Percentiles rank a stretch among this genome's conserved stretches.
Evolutionary conservation across 495 filamentous ascomycete genomes (phyloP).

Genomic region (Talaromyces borbonicus): DNA sequence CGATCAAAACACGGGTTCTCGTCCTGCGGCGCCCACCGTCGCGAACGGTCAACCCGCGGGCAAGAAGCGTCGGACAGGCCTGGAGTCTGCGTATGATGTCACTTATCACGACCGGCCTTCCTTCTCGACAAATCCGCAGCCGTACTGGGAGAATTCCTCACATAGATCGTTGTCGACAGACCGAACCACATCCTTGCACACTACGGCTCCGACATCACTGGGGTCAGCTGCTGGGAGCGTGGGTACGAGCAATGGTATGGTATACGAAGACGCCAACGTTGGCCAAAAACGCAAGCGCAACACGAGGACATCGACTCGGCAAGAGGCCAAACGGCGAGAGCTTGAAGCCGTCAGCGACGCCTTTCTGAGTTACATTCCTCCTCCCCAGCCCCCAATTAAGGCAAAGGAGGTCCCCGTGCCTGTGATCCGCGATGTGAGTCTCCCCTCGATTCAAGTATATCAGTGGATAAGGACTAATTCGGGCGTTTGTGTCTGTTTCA

Average conservation of each 20-base stretch:
- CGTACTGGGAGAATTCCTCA: slow-evolving; percentile 52
- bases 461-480: neutral
- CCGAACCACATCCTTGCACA: slow-evolving; percentile 75
- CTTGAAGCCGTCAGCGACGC: slow-evolving; percentile 57
- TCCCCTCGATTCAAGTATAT: neutral
- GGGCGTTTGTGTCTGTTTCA: slow-evolving; percentile 12
- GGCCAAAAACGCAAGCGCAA: slow-evolving; percentile 84
- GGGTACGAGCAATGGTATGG: slow-evolving; percentile 43
- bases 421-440: slow-evolving; percentile 70
- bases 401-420: slow-evolving; percentile 81
- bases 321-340: slow-evolving; percentile 70
- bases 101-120: slow-evolving; percentile 50
- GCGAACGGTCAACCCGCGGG: slow-evolving; percentile 40
- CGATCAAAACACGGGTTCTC: slow-evolving; percentile 30
- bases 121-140: slow-evolving; percentile 64
- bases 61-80: slow-evolving; percentile 55
- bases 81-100: slow-evolving; percentile 54
- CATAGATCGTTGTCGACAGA: slow-evolving; percentile 70
- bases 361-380: slow-evolving; percentile 71
- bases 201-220: slow-evolving; percentile 84
- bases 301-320: slow-evolving; percentile 64
- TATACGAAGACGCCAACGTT: slow-evolving; percentile 44
- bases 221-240: slow-evolving; percentile 65
- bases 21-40: slow-evolving; percentile 17
- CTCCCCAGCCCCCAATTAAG: slow-evolving; percentile 81